phyloP scores from a whole-genome alignment of 805 yeast genomes.

The Schwanniomyces yamadae region DNA sequence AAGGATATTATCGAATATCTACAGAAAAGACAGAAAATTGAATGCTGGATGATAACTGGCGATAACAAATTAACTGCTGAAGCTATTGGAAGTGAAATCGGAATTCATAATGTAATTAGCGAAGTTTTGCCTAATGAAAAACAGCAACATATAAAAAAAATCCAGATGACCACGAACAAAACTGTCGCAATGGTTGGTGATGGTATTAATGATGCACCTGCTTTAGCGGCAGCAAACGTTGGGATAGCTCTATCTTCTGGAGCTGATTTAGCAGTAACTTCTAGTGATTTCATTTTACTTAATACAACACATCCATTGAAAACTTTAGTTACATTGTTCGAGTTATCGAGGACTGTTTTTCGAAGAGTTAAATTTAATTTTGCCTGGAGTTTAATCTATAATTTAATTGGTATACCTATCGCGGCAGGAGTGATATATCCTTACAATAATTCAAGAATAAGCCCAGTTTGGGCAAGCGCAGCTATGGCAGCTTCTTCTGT shows the following conservation, averaged over 20 bases:
- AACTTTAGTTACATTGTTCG: constrained; percentile 54
- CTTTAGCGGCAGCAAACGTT: constrained; percentile 70
- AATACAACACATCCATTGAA: constrained; percentile 50
- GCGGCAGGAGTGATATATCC: constrained; percentile 71
- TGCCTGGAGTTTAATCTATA: constrained; percentile 59
- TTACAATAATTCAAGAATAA: constrained; percentile 48
- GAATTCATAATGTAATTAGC: constrained; percentile 59
- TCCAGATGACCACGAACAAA: constrained; percentile 39
- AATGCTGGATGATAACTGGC: constrained; percentile 77
- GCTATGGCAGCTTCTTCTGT: constrained; percentile 64
- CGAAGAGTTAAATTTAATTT: constrained; percentile 56
- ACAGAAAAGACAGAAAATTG: constrained; percentile 43
- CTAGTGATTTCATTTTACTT: constrained; percentile 71
- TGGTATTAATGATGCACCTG: constrained; percentile 93
- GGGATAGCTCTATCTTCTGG: constrained; percentile 79
- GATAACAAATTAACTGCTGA: constrained; percentile 67
- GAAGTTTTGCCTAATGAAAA: constrained; percentile 76
- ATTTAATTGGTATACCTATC: constrained; percentile 56
- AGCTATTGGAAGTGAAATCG: constrained; percentile 63
- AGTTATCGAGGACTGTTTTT: constrained; percentile 50
- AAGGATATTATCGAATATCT: constrained; percentile 42
- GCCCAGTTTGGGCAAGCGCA: constrained; percentile 67
- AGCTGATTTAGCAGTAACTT: constrained; percentile 70
- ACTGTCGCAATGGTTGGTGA: constrained; percentile 92
- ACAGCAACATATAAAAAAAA: constrained; percentile 55